Evolutionary conservation across 2,329 filamentous ascomycete species (phyloP).

Genomic region (Ophiocordyceps camponoti-floridani): DNA sequence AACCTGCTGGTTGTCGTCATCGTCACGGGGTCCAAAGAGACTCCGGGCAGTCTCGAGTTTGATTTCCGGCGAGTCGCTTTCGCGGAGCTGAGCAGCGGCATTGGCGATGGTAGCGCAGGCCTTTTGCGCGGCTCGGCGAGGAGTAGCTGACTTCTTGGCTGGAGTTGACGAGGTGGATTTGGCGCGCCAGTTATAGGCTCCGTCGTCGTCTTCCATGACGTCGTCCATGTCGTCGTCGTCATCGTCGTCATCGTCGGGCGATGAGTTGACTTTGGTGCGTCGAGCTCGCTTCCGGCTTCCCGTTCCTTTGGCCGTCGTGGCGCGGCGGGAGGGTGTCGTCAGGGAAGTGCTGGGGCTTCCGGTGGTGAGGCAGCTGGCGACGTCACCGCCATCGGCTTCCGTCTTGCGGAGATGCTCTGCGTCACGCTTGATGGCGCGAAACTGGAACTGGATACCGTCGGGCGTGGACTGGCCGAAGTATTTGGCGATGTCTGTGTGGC

Average conservation of each 20-base stretch:
- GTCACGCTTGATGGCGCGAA: constrained; percentile 35
- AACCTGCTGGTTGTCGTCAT: not conserved
- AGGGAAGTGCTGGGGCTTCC: constrained; percentile 8
- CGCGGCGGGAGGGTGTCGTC: constrained; percentile 11
- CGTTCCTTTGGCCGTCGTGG: constrained; percentile 3
- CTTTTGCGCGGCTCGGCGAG: constrained; percentile 13
- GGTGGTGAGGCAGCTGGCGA: constrained; percentile 19
- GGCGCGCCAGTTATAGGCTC: constrained; percentile 10
- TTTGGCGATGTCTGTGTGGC: constrained; percentile 35
- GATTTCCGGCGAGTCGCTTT: constrained; percentile 3
- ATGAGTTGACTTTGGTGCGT: constrained; percentile 9
- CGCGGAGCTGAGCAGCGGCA: constrained; percentile 9
- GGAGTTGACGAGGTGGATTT: constrained; percentile 21
- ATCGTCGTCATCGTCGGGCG: constrained; percentile 9
- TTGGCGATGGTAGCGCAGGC: constrained; percentile 17
- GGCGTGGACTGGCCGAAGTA: constrained; percentile 41
- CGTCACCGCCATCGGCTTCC: constrained; percentile 25
- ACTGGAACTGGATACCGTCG: constrained; percentile 42
- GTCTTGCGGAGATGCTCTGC: constrained; percentile 28
- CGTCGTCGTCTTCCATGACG: constrained; percentile 9
- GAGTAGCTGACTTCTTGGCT: constrained; percentile 10
- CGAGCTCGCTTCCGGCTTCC: constrained; percentile 10
- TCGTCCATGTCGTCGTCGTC: constrained; percentile 11
- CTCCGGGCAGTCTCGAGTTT: not conserved
- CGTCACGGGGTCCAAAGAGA: not conserved